These are phyloP conservation scores for Carpinus fangiana DNA, from an alignment of 306 rosid genomes.

Conservation along the genomic window DNA sequence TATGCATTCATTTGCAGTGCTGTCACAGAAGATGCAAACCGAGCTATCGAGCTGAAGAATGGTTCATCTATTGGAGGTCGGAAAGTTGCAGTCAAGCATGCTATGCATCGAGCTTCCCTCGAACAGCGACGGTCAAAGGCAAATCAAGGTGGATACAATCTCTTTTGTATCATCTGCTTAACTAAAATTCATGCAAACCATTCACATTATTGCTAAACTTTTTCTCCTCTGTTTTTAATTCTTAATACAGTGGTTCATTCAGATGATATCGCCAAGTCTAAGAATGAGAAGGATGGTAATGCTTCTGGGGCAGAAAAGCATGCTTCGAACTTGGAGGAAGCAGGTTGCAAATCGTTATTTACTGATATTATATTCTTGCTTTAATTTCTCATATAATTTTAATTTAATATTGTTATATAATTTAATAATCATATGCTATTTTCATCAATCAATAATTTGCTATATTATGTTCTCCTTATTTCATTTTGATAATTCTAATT, in stretches of 20 bases:
- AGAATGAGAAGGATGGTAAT: conserved; percentile 36
- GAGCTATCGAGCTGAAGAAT: conserved; percentile 78
- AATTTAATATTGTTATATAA: background rate
- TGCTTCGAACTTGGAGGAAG: conserved; percentile 48
- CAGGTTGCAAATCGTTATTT: conserved; percentile 46
- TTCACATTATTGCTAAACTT: background rate
- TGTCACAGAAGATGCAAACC: conserved; percentile 75
- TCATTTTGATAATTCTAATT: conserved; percentile 24
- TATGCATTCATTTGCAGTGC: conserved; percentile 57
- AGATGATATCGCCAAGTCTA: conserved; percentile 37
- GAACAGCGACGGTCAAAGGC: conserved; percentile 65
- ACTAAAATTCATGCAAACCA: conserved; percentile 21
- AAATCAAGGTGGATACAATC: conserved; percentile 54
- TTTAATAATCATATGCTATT: conserved; percentile 15
- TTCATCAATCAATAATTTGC: conserved; percentile 22
- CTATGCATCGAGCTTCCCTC: conserved; percentile 79
- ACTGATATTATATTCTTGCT: conserved; percentile 11
- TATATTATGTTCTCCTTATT: conserved; percentile 27
- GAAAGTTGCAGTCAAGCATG: conserved; percentile 76
- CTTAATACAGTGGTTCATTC: conserved; percentile 31
- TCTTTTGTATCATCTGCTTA: conserved; percentile 1
- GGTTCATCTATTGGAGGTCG: conserved; percentile 72
- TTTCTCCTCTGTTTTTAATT: conserved; percentile 16
- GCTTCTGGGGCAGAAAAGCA: conserved; percentile 39
- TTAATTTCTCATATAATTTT: conserved; percentile 4